Evolutionary conservation across 2,329 filamentous ascomycete genomes (phyloP).

Genomic region (Cytospora schulzeri): DNA sequence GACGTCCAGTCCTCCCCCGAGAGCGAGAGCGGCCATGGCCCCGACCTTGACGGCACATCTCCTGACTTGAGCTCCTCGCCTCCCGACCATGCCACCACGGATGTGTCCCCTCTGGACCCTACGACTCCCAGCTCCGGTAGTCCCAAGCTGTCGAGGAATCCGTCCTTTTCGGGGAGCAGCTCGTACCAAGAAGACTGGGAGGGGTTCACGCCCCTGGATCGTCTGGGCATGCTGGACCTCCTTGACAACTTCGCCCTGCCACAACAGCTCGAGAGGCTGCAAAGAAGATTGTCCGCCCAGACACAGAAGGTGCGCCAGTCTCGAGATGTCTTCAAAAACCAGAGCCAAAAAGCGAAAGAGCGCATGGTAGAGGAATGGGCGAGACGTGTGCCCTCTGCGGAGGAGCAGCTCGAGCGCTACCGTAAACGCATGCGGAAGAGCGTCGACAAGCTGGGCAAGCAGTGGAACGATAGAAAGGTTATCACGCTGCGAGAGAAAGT

Average conservation of each 20-base stretch:
- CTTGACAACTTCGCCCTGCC: slow-evolving; percentile 91
- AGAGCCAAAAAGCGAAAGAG: slow-evolving; percentile 77
- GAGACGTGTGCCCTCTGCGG: slow-evolving; percentile 79
- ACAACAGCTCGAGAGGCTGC: slow-evolving; percentile 87
- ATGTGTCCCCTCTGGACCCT: slow-evolving; percentile 55
- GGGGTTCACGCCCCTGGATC: slow-evolving; percentile 82
- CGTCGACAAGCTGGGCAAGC: slow-evolving; percentile 81
- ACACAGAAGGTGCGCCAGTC: slow-evolving; percentile 84
- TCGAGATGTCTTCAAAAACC: slow-evolving; percentile 75
- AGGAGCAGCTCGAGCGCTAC: slow-evolving; percentile 92
- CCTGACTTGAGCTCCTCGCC: slow-evolving; percentile 48
- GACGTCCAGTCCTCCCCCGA: slow-evolving; percentile 43
- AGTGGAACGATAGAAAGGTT: slow-evolving; percentile 87
- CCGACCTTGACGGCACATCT: slow-evolving; percentile 42
- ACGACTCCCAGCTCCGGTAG: slow-evolving; percentile 45
- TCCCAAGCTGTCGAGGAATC: slow-evolving; percentile 69
- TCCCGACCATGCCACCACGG: slow-evolving; percentile 46
- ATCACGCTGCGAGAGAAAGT: slow-evolving; percentile 92
- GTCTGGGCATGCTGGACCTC: slow-evolving; percentile 87
- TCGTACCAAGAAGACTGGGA: slow-evolving; percentile 91
- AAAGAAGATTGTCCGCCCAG: slow-evolving; percentile 78
- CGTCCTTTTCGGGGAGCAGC: slow-evolving; percentile 81
- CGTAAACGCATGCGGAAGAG: slow-evolving; percentile 81
- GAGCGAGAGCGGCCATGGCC: slow-evolving; percentile 42
- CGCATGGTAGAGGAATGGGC: slow-evolving; percentile 93